Base-by-base conservation (phyloP, 2,329 filamentous ascomycete genomes). In the Penicillium sclerotigenum region DNA sequence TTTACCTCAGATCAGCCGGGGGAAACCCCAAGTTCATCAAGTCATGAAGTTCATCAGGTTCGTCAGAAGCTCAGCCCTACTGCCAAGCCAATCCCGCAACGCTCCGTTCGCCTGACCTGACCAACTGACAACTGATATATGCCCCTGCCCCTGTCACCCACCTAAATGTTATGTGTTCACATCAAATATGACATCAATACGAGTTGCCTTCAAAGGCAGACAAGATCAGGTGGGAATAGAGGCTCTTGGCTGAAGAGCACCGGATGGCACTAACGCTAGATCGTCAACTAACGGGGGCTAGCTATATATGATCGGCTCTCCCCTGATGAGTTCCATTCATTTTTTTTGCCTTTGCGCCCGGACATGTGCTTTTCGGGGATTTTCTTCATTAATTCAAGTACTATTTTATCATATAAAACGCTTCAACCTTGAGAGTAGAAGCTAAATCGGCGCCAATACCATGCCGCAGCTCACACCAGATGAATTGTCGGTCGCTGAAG, bases 261-360 rank as follows among this genome's bases (percentile, higher is more conserved):
- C 52, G 28, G 49, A 52, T 28, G 45, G 41, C 64, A 57, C 60
- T 65, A 65, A 51, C 58, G 43, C 41, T 34, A 47, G 60, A 61
- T 64, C 58, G 54, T 47, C 57, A 22, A 46, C 52, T 52, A 57
- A 53, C 37, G 24, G 47, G 37, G 20, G 14, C 31, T 33, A 33
- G 16, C 47, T 48, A 33, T 65, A 66, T 61, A 65, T 66, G 62
- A 64, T 66, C 62, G 34, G 50, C 43, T 52, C 46, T 58, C 61
- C 59, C 56, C 57, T 65, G 45, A 62, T 55, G 36, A 60, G 37
- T 40, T 52, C 22, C 50, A 31, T 29, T 13, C 14, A 33, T 34
- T 36, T 36, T 18, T 40, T 40, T 40, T 36, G 34, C 54, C 42
- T 42, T 40, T 42, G 29, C 48, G 13, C 24, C 42, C 37, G 52